Conservation (phyloP, 495 filamentous ascomycete species). For the Penicillium tannophilum region DNA sequence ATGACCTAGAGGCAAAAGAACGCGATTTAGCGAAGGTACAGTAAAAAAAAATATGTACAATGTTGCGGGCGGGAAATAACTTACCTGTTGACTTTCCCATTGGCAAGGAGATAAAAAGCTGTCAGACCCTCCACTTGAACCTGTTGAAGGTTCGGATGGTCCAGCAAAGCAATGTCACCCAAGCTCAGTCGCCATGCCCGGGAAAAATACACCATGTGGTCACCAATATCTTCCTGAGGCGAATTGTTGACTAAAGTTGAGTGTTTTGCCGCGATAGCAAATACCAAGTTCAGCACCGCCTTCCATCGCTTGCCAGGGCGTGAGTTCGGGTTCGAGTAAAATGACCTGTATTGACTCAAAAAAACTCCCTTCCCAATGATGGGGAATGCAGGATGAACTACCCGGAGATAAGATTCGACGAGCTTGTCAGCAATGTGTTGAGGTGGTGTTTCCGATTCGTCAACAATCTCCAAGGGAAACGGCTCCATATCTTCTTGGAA, state of each 20-base stretch:
- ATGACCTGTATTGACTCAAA: constrained; percentile 42
- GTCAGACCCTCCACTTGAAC: constrained; percentile 59
- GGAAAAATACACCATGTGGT: constrained; percentile 58
- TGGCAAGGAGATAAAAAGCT: constrained; percentile 60
- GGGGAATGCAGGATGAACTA: constrained; percentile 60
- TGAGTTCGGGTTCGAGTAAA: constrained; percentile 35
- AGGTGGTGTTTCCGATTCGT: constrained; percentile 52
- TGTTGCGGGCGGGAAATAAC: not conserved
- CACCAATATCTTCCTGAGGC: constrained; percentile 39
- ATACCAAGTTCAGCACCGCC: constrained; percentile 64
- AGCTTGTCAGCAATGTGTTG: constrained; percentile 54
- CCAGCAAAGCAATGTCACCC: constrained; percentile 47
- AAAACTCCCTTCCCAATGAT: constrained; percentile 56
- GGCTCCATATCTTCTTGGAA: constrained; percentile 58
- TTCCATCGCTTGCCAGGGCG: constrained; percentile 55
- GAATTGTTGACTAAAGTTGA: constrained; percentile 41
- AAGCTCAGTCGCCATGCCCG: constrained; percentile 59
- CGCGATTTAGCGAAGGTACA: not conserved
- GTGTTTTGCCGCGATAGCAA: constrained; percentile 62
- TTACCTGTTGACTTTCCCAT: constrained; percentile 63
- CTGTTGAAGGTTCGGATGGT: constrained; percentile 59
- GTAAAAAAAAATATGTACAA: not conserved
- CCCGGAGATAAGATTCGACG: constrained; percentile 55
- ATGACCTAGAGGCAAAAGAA: constrained; percentile 43
- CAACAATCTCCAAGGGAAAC: constrained; percentile 41